Conservation (phyloP, 805 yeast species). For the Teunomyces kruisii region DNA sequence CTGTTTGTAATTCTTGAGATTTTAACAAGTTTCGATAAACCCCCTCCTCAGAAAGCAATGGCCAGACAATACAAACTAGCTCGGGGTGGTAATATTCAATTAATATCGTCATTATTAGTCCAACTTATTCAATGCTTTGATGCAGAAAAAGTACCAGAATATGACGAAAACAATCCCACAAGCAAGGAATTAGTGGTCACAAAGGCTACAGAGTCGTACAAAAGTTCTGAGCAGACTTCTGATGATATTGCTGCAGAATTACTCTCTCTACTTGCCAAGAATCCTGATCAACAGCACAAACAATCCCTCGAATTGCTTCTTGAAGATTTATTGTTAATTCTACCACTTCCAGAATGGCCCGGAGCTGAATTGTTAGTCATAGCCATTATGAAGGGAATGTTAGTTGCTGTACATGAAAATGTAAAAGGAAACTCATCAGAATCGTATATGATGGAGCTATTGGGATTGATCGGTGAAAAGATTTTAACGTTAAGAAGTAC, state of each 20-base stretch:
- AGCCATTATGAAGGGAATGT: constrained; percentile 44
- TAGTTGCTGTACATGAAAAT: constrained; percentile 39
- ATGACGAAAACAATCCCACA: not conserved
- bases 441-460: constrained; percentile 53
- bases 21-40: constrained; percentile 47
- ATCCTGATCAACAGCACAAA: constrained; percentile 29
- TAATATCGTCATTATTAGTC: constrained; percentile 47
- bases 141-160: not conserved
- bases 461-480: constrained; percentile 60
- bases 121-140: constrained; percentile 40
- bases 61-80: constrained; percentile 45
- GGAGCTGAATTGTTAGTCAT: constrained; percentile 52
- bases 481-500: constrained; percentile 37
- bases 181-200: not conserved
- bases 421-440: constrained; percentile 35
- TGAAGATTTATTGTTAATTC: constrained; percentile 53
- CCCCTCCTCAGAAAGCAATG: constrained; percentile 44
- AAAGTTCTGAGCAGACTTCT: constrained; percentile 13
- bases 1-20: constrained; percentile 62
- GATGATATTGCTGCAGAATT: constrained; percentile 26
- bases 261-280: constrained; percentile 16
- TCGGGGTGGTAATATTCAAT: constrained; percentile 49
- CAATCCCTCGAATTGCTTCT: constrained; percentile 51
- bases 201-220: not conserved
- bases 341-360: constrained; percentile 62